Conservation (phyloP, 805 yeast genomes). For the Candida chilensis region DNA sequence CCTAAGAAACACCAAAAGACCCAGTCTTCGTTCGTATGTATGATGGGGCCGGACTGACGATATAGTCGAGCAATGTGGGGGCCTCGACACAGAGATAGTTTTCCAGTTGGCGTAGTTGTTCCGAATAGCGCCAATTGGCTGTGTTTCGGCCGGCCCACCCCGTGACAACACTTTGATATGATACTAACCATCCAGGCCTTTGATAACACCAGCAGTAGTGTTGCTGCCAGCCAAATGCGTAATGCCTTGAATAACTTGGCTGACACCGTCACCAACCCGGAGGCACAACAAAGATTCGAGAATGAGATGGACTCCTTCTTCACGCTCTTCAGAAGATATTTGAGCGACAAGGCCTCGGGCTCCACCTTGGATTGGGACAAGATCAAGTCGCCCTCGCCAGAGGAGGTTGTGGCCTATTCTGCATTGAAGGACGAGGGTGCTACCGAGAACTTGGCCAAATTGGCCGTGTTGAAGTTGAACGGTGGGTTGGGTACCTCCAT, state of each 20-base stretch:
- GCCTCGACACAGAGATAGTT: too few relatives aligned
- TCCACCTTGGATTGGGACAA: conserved; percentile 88
- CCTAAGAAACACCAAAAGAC: too few relatives aligned
- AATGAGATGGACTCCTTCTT: conserved; percentile 92
- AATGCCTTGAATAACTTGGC: conserved; percentile 85
- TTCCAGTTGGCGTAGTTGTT: too few relatives aligned
- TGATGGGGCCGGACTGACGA: too few relatives aligned
- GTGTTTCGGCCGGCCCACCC: too few relatives aligned
- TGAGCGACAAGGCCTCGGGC: conserved; percentile 82
- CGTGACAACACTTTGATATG: too few relatives aligned
- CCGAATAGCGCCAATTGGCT: too few relatives aligned
- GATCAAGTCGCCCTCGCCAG: conserved; percentile 82
- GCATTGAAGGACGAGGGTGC: conserved; percentile 26
- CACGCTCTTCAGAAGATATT: conserved; percentile 85
- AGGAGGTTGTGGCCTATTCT: conserved; percentile 80
- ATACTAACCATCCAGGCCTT: conserved; percentile 47
- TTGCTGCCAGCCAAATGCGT: conserved; percentile 97
- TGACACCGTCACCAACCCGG: conserved; percentile 54
- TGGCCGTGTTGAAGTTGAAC: conserved; percentile 92
- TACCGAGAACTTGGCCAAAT: conserved; percentile 53
- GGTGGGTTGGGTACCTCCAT: conserved; percentile 99
- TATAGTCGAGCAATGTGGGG: too few relatives aligned
- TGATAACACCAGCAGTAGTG: conserved; percentile 89
- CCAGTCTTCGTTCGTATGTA: too few relatives aligned
- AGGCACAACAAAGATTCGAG: conserved; percentile 55